Evolutionary conservation across 768 basidiomycete genomes (phyloP), one percentile per base, ranked within the genome.

Genomic region (Boletales sp.): DNA sequence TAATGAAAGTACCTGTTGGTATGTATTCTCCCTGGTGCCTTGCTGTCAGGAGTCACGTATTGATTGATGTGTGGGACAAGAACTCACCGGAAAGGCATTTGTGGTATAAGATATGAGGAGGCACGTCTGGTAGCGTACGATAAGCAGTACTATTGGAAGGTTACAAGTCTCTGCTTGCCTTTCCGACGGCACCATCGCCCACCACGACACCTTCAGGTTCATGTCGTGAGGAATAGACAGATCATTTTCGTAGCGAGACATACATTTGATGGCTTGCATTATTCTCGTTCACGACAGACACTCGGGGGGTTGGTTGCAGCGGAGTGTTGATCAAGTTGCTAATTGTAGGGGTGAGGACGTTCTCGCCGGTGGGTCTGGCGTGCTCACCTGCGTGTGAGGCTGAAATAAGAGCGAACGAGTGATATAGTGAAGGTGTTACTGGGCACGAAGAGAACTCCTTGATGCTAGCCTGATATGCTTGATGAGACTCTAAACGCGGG

Each of bases 101-200:
- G 96, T 99, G 59, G 96, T 99, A 76, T 99, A 99, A 46, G 95
- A 98, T 68, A 99, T 99, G 63, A 99, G 81, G 53, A 99, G 84
- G 72, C 96, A 99, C 48, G 96, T 98, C 96, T 98, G 63, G 31
- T 33, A 42, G 33, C 2, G 19, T 42, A 46, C 39, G 54, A 53
- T 66, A 40, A 66, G 56, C 3, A 14, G 30, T 37, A 19, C 41
- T 46, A 28, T 32, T 50, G 32, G 28, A 28, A 11, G 42, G 48
- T 38, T 46, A 46, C 36, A 21, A 43, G 50, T 31, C 48, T 45
- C 47, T 40, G 71, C 82, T 64, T 61, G 85, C 93, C 89, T 96
- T 97, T 69, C 94, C 94, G 61, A 96, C 94, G 51, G 94, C 94
- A 82, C 94, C 94, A 77, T 97, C 94, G 65, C 94, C 94, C 46